phyloP scores from a whole-genome alignment of 768 basidiomycete species.

The Holtermannia corniformis region DNA sequence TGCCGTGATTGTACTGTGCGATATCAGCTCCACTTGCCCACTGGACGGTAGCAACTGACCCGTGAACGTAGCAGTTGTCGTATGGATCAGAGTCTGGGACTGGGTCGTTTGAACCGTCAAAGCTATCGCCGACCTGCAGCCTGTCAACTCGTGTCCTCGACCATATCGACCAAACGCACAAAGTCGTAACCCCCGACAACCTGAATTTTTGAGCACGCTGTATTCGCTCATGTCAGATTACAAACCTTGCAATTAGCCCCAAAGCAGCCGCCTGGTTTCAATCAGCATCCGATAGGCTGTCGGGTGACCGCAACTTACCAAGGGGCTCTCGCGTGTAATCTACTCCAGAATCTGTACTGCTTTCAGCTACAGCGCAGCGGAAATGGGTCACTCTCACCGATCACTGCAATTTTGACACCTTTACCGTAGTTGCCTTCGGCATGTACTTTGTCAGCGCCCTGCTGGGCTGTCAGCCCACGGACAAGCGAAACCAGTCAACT shows the following conservation, averaged over 20 bases:
- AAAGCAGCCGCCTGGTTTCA: constrained; percentile 32
- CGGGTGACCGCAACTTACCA: constrained; percentile 5
- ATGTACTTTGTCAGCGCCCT: constrained; percentile 57
- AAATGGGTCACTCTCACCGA: constrained; percentile 48
- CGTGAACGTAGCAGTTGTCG: constrained; percentile 39
- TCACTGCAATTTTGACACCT: constrained; percentile 59
- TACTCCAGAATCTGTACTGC: constrained; percentile 20
- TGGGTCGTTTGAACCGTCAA: constrained; percentile 26
- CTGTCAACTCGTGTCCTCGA: not conserved
- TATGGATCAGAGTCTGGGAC: constrained; percentile 35
- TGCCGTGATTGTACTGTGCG: not conserved
- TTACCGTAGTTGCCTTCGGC: constrained; percentile 54
- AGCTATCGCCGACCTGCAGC: constrained; percentile 28
- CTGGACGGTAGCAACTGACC: constrained; percentile 44
- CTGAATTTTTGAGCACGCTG: too few relatives aligned
- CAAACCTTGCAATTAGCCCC: constrained; percentile 38
- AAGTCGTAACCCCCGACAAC: constrained; percentile 42
- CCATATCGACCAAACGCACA: constrained; percentile 8
- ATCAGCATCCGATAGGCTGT: not conserved
- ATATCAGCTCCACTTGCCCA: constrained; percentile 41
- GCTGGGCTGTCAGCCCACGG: constrained; percentile 4
- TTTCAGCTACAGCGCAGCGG: not conserved
- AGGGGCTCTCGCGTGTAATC: constrained; percentile 39
- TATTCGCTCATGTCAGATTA: too few relatives aligned
- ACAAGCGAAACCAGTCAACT: too few relatives aligned